Evolutionary conservation across 495 filamentous ascomycete species (phyloP).

Genomic region (Podospora conica): DNA sequence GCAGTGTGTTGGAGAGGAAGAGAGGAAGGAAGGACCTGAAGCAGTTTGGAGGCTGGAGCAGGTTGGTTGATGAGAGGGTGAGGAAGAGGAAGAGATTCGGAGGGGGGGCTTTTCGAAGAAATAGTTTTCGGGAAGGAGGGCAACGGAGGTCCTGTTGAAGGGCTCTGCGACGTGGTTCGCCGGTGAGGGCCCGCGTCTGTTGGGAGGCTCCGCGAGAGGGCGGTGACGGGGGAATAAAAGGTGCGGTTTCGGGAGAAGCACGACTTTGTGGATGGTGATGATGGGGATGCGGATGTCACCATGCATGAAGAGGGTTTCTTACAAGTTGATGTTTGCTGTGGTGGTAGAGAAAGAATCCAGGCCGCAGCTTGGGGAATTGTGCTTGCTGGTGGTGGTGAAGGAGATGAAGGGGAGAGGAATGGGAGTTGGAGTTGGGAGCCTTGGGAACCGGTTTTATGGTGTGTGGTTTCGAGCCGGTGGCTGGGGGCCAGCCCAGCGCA

Average conservation of each 20-base stretch:
- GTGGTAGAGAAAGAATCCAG: neutral
- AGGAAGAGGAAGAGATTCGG: neutral
- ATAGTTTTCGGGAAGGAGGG: no score
- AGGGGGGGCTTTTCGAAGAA: neutral
- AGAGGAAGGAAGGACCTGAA: neutral
- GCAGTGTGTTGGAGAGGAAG: neutral
- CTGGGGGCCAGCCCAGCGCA: no score
- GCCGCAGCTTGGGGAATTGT: neutral
- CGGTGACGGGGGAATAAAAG: no score
- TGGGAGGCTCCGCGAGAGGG: neutral
- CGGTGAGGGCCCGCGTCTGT: no score
- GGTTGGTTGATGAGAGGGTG: neutral
- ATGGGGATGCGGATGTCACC: neutral
- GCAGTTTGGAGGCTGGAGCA: neutral
- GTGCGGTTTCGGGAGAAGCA: neutral
- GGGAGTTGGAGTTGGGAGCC: neutral
- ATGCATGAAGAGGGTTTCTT: neutral
- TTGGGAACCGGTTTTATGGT: neutral
- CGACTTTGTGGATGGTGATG: neutral
- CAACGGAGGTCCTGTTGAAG: no score
- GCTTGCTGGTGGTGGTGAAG: neutral
- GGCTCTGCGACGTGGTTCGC: neutral
- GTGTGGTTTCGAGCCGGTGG: neutral
- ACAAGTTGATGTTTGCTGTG: neutral
- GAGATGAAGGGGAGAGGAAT: neutral